Percentiles rank a stretch among this genome's conserved stretches.
Evolutionary conservation across 2,329 filamentous ascomycete species (phyloP).

Genomic region (Sclerotinia nivalis): DNA sequence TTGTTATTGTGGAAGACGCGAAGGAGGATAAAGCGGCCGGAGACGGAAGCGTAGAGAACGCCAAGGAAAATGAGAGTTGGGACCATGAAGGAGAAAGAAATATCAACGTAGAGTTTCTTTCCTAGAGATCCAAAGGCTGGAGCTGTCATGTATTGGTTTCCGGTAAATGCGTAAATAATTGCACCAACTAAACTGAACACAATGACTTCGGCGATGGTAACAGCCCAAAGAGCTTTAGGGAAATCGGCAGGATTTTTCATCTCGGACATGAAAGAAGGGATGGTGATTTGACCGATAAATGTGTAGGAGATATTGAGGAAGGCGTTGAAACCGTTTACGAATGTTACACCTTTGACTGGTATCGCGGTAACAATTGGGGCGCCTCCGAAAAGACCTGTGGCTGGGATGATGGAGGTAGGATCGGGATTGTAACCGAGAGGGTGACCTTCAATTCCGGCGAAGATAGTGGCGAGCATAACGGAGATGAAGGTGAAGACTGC

Average conservation of each 20-base stretch:
- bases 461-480: conserved; percentile 79
- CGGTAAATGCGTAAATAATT: conserved; percentile 83
- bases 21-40: conserved; percentile 89
- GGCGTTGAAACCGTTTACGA: conserved; percentile 79
- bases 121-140: conserved; percentile 85
- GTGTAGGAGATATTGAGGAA: conserved; percentile 97
- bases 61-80: conserved; percentile 91
- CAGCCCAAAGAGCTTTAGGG: conserved; percentile 87
- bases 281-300: conserved; percentile 92
- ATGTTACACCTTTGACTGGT: conserved; percentile 69
- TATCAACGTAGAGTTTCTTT: conserved; percentile 75
- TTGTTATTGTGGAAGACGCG: conserved; percentile 73
- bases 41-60: conserved; percentile 86
- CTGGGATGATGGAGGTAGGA: conserved; percentile 42
- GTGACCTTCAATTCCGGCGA: conserved; percentile 73
- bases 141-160: conserved; percentile 83
- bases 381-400: conserved; percentile 47
- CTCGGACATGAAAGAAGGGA: conserved; percentile 93
- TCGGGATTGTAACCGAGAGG: conserved; percentile 65
- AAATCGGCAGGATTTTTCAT: conserved; percentile 84
- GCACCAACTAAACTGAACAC: conserved; percentile 81
- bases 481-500: conserved; percentile 90
- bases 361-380: conserved; percentile 68
- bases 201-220: conserved; percentile 84
- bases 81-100: conserved; percentile 93